phyloP scores from a whole-genome alignment of 257 asterid species.

The Thymus quinquecostatus region DNA sequence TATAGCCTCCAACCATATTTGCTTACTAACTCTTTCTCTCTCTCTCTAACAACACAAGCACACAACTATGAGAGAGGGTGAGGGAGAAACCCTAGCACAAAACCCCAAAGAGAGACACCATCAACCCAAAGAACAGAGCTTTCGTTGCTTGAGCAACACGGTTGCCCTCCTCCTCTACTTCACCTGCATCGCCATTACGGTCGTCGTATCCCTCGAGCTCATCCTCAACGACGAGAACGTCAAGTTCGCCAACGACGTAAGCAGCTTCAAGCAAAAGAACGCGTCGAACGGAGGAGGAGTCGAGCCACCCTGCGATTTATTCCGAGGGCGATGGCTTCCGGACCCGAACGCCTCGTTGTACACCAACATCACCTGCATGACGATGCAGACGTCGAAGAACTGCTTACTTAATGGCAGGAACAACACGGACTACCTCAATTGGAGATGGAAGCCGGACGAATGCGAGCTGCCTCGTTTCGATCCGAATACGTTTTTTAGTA shows the following conservation, averaged over 20 bases:
- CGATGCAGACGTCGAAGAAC: constrained; percentile 47
- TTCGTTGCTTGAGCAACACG: constrained; percentile 1
- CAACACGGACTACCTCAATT: constrained; percentile 50
- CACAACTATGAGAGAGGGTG: too few relatives aligned
- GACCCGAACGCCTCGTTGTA: constrained; percentile 38
- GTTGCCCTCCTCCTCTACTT: constrained; percentile 22
- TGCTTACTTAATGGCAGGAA: constrained; percentile 64
- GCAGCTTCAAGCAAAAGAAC: constrained; percentile 8
- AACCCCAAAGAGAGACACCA: too few relatives aligned
- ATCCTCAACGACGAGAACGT: constrained; percentile 18
- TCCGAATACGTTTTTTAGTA: constrained; percentile 42
- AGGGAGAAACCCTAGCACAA: too few relatives aligned
- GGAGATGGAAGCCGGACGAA: constrained; percentile 82
- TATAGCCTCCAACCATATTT: too few relatives aligned
- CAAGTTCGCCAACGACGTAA: background rate
- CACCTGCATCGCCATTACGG: constrained; percentile 18
- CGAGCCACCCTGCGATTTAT: constrained; percentile 50
- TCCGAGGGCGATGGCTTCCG: constrained; percentile 63
- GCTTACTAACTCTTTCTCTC: background rate
- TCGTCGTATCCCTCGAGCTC: constrained; percentile 29
- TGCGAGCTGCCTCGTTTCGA: constrained; percentile 60
- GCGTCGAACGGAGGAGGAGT: constrained; percentile 24
- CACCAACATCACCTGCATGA: constrained; percentile 58
- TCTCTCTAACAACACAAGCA: background rate
- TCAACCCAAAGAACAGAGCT: background rate